A percentile compares a stretch with the other conserved stretches of the same genome.
Conservation (phyloP, 257 asterid species). For the Coffea eugenioides region DNA sequence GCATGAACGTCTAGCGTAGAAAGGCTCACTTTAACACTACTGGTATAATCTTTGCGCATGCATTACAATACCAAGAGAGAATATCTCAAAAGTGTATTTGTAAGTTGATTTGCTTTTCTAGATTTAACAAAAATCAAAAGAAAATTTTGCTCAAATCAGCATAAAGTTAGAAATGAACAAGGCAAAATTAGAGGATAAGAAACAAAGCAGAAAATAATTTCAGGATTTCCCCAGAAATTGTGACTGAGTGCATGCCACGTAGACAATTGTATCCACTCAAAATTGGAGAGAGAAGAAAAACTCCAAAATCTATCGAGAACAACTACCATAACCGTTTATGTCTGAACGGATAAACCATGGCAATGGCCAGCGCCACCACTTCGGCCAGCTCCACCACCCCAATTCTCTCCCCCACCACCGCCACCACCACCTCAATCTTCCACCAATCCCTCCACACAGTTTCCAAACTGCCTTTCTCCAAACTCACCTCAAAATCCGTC, state of each 20-base stretch:
- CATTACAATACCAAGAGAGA: too few relatives aligned
- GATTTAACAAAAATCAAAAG: too few relatives aligned
- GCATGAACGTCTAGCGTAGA: too few relatives aligned
- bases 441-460: slow-evolving; percentile 28
- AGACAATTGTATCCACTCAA: slow-evolving; percentile 26
- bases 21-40: too few relatives aligned
- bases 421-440: slow-evolving; percentile 24
- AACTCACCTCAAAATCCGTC: slow-evolving; percentile 23
- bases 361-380: slow-evolving; percentile 40
- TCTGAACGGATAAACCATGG: slow-evolving; percentile 26
- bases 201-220: too few relatives aligned
- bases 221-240: not conserved
- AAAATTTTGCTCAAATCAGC: not conserved
- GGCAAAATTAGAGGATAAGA: not conserved
- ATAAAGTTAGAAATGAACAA: too few relatives aligned
- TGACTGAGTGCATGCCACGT: slow-evolving; percentile 43
- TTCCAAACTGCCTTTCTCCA: slow-evolving; percentile 28
- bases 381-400: slow-evolving; percentile 31
- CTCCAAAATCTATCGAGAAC: not conserved
- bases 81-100: too few relatives aligned
- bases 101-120: not conserved
- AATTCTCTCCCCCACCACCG: slow-evolving; percentile 31
- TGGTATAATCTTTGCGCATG: not conserved
- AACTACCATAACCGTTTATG: slow-evolving; percentile 28
- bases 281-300: slow-evolving; percentile 8